A percentile compares a stretch with the other conserved stretches of the same genome.
Evolutionary conservation across 1,139 yeast species (phyloP).

Genomic region (Kluyveromyces sp.): DNA sequence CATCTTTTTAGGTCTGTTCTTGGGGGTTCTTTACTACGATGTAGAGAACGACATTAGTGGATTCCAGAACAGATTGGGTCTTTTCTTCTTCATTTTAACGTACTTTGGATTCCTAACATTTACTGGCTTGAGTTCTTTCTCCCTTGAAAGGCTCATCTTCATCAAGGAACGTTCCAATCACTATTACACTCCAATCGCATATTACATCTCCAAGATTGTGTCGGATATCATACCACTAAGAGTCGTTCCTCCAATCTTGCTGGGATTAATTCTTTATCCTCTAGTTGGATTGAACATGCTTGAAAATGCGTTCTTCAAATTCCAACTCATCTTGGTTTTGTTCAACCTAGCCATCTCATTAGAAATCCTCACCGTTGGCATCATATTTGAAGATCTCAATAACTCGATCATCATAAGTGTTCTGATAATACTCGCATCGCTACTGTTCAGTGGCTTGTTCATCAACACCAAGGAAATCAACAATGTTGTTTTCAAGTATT

Average conservation of each 20-base stretch:
- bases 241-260: conserved; percentile 78
- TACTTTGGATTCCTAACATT: conserved; percentile 89
- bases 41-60: conserved; percentile 88
- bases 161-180: conserved; percentile 91
- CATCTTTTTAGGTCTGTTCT: conserved; percentile 66
- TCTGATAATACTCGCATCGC: conserved; percentile 69
- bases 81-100: conserved; percentile 83
- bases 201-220: conserved; percentile 73
- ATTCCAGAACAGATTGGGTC: conserved; percentile 88
- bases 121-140: conserved; percentile 84
- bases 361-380: conserved; percentile 81
- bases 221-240: conserved; percentile 89
- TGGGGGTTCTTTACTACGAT: conserved; percentile 79
- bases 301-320: conserved; percentile 67
- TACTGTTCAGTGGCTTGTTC: conserved; percentile 88
- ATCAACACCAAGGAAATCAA: conserved; percentile 59
- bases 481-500: conserved; percentile 50
- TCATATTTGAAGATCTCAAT: conserved; percentile 81
- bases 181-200: conserved; percentile 80
- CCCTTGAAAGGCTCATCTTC: conserved; percentile 80
- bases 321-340: conserved; percentile 60
- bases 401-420: conserved; percentile 89
- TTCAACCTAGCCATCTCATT: conserved; percentile 84
- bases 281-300: conserved; percentile 80
- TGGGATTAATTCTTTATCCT: conserved; percentile 85